Evolutionary conservation across 1,139 yeast genomes (phyloP), one percentile per base, ranked within the genome.

Genomic region (Yarrowia galli): DNA sequence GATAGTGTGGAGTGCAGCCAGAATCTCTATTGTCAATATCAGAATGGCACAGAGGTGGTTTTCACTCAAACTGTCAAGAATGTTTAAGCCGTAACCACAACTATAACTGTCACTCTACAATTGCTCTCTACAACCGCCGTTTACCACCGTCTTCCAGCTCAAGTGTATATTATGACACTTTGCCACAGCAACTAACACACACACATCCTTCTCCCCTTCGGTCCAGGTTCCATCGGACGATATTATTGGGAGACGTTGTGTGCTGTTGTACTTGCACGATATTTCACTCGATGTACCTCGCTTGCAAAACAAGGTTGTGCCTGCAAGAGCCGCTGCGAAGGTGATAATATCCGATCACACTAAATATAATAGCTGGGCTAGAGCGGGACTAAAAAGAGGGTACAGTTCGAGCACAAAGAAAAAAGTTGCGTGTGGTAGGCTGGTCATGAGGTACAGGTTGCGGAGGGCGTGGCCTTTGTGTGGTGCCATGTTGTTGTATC

Each of bases 281-380:
- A n/a, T n/a, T n/a, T n/a, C n/a, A n/a, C n/a, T n/a, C n/a, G 53
- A n/a, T 49, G 54, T 28, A 18, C 54, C 23, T 28, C 38, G 54
- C 38, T 46, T 46, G 51, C 35, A 25, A n/a, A 46, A 46, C 46
- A 42, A 42, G 46, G 46, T 42, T 42, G 35, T 16, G 32, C 3
- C 51, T 25, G 51, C 35, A 23, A 23, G 16, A 23, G 32, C 18
- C 20, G 43, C 43, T 20, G 46, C 46, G 46, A 35, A n/a, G 20
- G 36, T 16, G 54, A 49, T 49, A 49, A 49, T 49, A 49, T 49
- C 54, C 54, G 54, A 49, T 49, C 15, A 32, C 54, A 49, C 54
- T 49, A 49, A 49, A 25, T n/a, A 32, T 32, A 28, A 49, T 49
- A 38, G 38, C 15, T 15, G 13, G 6, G 35, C 20, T 25, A 4